These are phyloP conservation scores for Alternaria sp. DNA, from an alignment of 2,329 filamentous ascomycete genomes.

Conservation along the genomic window DNA sequence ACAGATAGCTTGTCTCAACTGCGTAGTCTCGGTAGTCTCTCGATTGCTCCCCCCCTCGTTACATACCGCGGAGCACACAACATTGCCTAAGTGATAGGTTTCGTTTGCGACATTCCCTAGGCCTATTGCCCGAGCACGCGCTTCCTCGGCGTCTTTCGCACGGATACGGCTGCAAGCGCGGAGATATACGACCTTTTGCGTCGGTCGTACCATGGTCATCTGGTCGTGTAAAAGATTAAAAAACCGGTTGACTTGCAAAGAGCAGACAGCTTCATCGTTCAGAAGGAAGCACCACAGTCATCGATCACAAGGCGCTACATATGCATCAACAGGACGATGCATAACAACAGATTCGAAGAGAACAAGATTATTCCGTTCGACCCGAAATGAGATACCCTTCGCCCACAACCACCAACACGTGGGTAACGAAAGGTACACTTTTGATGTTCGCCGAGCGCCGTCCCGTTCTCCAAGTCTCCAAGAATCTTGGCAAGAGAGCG, in stretches of 20 bases:
- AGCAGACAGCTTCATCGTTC: not conserved
- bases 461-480: conserved; percentile 1
- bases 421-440: not conserved
- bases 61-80: not conserved
- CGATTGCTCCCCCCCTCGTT: not conserved
- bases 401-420: not conserved
- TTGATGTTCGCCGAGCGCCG: not conserved
- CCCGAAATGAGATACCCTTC: not conserved
- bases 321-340: not conserved
- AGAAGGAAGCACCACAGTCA: not conserved
- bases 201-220: not conserved
- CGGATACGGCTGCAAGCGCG: not conserved
- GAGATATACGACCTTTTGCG: not conserved
- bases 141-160: not conserved
- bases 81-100: not conserved
- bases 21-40: not conserved
- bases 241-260: not conserved
- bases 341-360: not conserved
- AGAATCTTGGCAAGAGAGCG: conserved; percentile 1
- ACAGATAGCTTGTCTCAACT: not conserved
- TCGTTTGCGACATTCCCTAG: not conserved
- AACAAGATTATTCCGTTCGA: not conserved
- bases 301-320: not conserved
- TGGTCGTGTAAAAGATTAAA: not conserved
- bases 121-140: not conserved